Evolutionary conservation across 257 asterid species (phyloP), one percentile per base, ranked within the genome.

Genomic region (Verbascum thapsus): DNA sequence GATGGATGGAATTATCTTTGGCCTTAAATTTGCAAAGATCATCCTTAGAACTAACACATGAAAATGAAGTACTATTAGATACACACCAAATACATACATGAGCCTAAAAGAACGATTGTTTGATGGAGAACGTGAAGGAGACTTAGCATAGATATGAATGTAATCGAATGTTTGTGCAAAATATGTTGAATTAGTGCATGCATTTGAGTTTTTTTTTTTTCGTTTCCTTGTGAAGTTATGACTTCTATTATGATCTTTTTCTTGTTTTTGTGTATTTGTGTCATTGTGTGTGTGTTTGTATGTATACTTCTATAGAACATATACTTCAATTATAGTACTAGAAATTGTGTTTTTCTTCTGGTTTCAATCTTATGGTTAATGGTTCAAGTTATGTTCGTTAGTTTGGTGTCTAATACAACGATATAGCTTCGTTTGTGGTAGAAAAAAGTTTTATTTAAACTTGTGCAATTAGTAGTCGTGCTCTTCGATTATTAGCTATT

Each of bases 231-330:
- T 26, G 32, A 26, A 26, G 32, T 26, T 26, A n/a, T n/a, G n/a
- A n/a, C 32, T 26, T 26, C 32, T 26, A 26, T 26, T 1, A 26
- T 26, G 2, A 26, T 26, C 32, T 26, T 26, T 26, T 26, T 26
- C 32, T 26, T 26, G 32, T 26, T 26, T 26, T 1, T 2, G 32
- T n/a, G n/a, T n/a, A n/a, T n/a, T n/a, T n/a, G n/a, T n/a, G n/a
- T n/a, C n/a, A n/a, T n/a, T n/a, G n/a, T n/a, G n/a, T n/a, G n/a
- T n/a, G n/a, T n/a, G n/a, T n/a, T n/a, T n/a, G n/a, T n/a, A n/a
- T n/a, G n/a, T n/a, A n/a, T n/a, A 58, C 43, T 58, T 40, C 54
- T 5, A 20, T 58, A n/a, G 16, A 15, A 44, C 22, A 43, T 42
- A 9, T 30, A 18, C 16, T 15, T 30, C 2, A 42, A 16, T 26